Conservation (phyloP, 2,329 filamentous ascomycete species). For the Penicillium sp. region DNA sequence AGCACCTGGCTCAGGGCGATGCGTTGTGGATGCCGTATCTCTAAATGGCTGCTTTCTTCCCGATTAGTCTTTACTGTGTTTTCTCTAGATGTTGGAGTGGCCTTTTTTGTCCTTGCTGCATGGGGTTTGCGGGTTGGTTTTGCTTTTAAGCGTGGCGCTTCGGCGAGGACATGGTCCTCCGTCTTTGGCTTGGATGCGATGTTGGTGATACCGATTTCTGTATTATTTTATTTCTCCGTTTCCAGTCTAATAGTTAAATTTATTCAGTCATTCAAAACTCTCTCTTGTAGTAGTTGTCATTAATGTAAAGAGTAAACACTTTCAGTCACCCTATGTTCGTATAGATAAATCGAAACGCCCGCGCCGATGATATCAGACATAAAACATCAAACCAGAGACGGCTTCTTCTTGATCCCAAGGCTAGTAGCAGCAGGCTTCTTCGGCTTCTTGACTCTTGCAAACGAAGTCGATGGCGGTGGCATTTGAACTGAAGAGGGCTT, state of each 20-base stretch:
- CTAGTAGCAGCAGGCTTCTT: constrained; percentile 77
- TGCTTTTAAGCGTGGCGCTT: constrained; percentile 27
- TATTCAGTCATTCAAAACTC: constrained; percentile 8
- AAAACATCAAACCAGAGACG: constrained; percentile 43
- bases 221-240: constrained; percentile 12
- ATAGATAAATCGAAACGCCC: constrained; percentile 13
- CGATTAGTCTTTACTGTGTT: constrained; percentile 9
- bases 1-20: constrained; percentile 83
- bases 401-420: constrained; percentile 86
- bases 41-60: constrained; percentile 42
- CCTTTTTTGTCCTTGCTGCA: constrained; percentile 10
- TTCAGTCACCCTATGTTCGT: neutral
- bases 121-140: constrained; percentile 13
- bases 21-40: constrained; percentile 97
- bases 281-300: constrained; percentile 3
- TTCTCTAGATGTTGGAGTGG: constrained; percentile 1
- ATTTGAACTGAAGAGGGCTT: constrained; percentile 19
- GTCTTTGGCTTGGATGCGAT: constrained; percentile 8
- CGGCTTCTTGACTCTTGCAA: constrained; percentile 75
- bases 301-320: neutral
- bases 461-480: constrained; percentile 60
- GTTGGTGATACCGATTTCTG: constrained; percentile 23
- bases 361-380: constrained; percentile 9
- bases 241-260: constrained; percentile 10
- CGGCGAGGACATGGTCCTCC: constrained; percentile 9